Evolutionary conservation across 2,329 filamentous ascomycete species (phyloP), one percentile per base, ranked within the genome.

Genomic region (Pestalotiopsis sp.): DNA sequence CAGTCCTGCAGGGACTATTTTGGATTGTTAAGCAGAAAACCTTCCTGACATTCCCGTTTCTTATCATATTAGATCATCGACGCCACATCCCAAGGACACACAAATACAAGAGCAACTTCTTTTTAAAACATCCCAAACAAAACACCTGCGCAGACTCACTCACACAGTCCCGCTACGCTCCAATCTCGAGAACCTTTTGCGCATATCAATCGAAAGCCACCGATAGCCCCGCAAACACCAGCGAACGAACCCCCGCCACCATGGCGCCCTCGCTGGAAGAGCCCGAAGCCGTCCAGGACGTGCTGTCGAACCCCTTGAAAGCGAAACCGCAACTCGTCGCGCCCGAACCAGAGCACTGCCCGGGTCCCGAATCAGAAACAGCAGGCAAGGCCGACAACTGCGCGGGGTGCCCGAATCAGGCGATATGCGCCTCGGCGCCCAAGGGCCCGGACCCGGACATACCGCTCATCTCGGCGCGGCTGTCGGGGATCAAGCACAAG

Each of bases 361-460:
- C 95, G 3, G 96, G 96, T 0, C 96, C 93, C 3, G 93, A 95
- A 77, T 94, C 92, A 14, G 86, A 93, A 72, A 82, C 88, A 73
- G 90, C 90, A 67, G 90, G 90, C 71, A 86, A 85, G 69, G 88
- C 89, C 65, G 95, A 97, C 81, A 94, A 94, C 58, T 99, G 96
- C 84, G 93, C 92, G 62, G 95, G 95, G 66, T 99, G 96, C 77
- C 96, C 96, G 1, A 99, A 99, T 84, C 95, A 99, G 83, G 85
- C 90, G 62, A 97, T 99, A 75, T 99, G 96, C 84, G 95, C 95
- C 20, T 93, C 95, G 1, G 93, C 95, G 1, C 95, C 95, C 25
- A 98, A 98, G 81, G 96, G 95, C 0, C 95, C 96, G 2, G 96
- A 99, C 79, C 95, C 95, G 0, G 96, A 99, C 79, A 93, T 98